Evolutionary conservation across 2,329 filamentous ascomycete genomes (phyloP).

Genomic region (Claviceps monticola): DNA sequence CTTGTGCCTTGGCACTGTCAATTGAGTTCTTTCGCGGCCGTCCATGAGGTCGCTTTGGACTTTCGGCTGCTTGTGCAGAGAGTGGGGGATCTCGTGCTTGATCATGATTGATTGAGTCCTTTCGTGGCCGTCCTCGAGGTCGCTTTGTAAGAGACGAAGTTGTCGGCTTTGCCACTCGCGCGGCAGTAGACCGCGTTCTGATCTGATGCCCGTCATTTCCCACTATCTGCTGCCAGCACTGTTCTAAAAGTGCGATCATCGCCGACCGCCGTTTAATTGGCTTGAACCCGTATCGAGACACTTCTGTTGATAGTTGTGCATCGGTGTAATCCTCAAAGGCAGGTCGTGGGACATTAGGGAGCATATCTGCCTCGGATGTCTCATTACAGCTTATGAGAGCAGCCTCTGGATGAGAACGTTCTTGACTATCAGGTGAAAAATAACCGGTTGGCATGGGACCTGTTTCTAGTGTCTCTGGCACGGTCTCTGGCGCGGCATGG

Average conservation of each 20-base stretch:
- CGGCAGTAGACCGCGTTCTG: constrained; percentile 5
- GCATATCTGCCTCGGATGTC: background rate
- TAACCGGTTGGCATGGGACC: no score
- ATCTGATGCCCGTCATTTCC: constrained; percentile 10
- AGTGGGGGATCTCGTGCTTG: constrained; percentile 21
- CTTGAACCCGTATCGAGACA: constrained; percentile 59
- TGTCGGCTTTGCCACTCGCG: background rate
- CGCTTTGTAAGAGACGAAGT: constrained; percentile 11
- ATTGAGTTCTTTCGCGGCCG: no score
- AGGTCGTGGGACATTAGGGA: constrained; percentile 24
- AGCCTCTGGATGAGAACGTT: background rate
- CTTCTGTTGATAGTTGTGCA: constrained; percentile 44
- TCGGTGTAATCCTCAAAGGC: constrained; percentile 50
- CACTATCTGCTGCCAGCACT: constrained; percentile 55
- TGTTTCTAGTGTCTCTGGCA: background rate
- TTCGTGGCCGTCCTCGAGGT: constrained; percentile 22
- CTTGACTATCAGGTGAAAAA: background rate
- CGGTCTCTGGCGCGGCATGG: background rate
- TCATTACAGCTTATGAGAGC: background rate
- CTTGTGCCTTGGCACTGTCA: no score
- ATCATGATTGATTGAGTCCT: constrained; percentile 11
- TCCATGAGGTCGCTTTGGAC: constrained; percentile 25
- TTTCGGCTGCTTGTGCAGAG: constrained; percentile 18
- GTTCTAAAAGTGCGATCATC: constrained; percentile 56
- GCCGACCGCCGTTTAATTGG: constrained; percentile 50